Evolutionary conservation across 1,139 yeast genomes (phyloP).

Genomic region (Geotrichum cucujoidarum): DNA sequence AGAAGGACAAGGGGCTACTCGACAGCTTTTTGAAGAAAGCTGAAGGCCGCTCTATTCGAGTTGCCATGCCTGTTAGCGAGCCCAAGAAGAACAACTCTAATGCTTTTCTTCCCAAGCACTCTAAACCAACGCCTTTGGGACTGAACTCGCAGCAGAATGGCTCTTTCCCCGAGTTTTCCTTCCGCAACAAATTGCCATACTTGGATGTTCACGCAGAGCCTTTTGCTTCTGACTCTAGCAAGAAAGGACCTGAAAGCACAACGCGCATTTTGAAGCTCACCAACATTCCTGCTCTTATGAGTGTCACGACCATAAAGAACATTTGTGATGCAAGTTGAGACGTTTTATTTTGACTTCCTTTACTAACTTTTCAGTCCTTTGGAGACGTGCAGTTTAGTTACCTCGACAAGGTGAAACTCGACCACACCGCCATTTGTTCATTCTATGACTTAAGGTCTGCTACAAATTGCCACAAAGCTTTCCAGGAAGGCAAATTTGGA

Average conservation of each 20-base stretch:
- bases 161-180: neutral
- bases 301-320: neutral
- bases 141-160: no score
- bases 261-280: slow-evolving; percentile 12
- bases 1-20: slow-evolving; percentile 1
- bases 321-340: slow-evolving; percentile 13
- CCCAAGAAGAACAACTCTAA: no score
- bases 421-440: slow-evolving; percentile 12
- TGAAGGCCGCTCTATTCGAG: slow-evolving; percentile 14
- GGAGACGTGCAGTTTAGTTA: slow-evolving; percentile 11
- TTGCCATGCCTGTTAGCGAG: slow-evolving; percentile 15
- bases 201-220: slow-evolving; percentile 16
- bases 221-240: slow-evolving; percentile 1
- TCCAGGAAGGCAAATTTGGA: slow-evolving; percentile 7
- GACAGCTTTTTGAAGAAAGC: slow-evolving; percentile 15
- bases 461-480: slow-evolving; percentile 6
- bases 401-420: neutral
- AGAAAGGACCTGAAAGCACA: neutral
- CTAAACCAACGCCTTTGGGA: no score
- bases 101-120: no score
- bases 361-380: slow-evolving; percentile 12
- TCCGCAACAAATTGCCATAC: neutral
- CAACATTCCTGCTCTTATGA: neutral
- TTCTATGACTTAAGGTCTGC: slow-evolving; percentile 16
- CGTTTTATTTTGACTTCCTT: neutral